Conservation (phyloP, 2,329 filamentous ascomycete species). For the Grosmannia huntii region DNA sequence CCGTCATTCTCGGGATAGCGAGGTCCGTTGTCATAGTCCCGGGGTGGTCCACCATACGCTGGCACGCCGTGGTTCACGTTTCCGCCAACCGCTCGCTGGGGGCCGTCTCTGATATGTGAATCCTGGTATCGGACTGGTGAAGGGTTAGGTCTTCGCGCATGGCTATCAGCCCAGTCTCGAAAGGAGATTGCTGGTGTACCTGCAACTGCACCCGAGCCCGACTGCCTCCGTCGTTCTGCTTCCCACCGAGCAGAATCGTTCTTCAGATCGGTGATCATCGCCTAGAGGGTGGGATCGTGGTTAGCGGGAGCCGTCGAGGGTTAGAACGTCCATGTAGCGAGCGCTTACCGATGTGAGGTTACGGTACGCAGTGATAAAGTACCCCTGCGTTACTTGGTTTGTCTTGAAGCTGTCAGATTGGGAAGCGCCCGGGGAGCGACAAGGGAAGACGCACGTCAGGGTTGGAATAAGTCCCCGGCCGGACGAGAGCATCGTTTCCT, state of each 20-base stretch:
- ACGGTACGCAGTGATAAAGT: conserved; percentile 67
- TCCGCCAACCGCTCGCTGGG: conserved; percentile 7
- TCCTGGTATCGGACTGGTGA: conserved; percentile 42
- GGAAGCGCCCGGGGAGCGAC: neutral
- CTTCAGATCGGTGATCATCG: conserved; percentile 51
- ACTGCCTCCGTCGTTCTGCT: conserved; percentile 42
- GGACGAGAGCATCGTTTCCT: conserved; percentile 69
- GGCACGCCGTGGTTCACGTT: conserved; percentile 11
- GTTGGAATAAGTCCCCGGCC: conserved; percentile 55
- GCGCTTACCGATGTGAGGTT: conserved; percentile 61
- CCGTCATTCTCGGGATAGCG: conserved; percentile 39
- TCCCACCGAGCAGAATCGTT: conserved; percentile 50
- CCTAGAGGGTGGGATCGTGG: conserved; percentile 22
- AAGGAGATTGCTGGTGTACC: conserved; percentile 37
- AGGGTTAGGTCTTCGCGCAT: conserved; percentile 45
- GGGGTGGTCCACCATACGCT: conserved; percentile 4
- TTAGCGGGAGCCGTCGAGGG: no score
- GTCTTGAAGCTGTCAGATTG: conserved; percentile 25
- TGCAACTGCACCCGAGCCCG: conserved; percentile 29
- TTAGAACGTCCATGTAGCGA: neutral
- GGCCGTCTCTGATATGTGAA: conserved; percentile 20
- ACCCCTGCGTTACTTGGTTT: conserved; percentile 53
- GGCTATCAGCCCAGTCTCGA: conserved; percentile 33
- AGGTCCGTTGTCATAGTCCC: conserved; percentile 25
- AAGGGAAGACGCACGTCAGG: conserved; percentile 29